Evolutionary conservation across 2,329 filamentous ascomycete genomes (phyloP).

Genomic region (Colletotrichum agaves): DNA sequence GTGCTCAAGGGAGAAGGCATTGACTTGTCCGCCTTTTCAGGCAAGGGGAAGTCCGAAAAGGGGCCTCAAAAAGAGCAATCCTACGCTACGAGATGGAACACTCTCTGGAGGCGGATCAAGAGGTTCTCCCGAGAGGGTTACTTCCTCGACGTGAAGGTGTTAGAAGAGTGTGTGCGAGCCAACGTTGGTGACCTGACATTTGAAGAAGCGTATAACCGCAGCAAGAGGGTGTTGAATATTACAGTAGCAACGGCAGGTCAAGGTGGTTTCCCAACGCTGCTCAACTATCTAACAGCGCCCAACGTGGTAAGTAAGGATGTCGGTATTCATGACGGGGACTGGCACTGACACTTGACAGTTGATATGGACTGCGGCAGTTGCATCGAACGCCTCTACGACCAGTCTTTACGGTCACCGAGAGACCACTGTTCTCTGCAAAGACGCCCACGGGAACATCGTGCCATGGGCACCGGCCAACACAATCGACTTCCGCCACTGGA

Average conservation of each 20-base stretch:
- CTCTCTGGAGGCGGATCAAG: slow-evolving; percentile 71
- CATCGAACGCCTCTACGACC: slow-evolving; percentile 75
- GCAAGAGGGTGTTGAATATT: slow-evolving; percentile 90
- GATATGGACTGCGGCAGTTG: slow-evolving; percentile 82
- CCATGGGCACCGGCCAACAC: slow-evolving; percentile 77
- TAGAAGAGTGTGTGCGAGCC: slow-evolving; percentile 84
- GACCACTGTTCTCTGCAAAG: slow-evolving; percentile 79
- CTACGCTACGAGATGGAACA: slow-evolving; percentile 61
- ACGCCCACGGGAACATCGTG: slow-evolving; percentile 75
- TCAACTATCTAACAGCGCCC: slow-evolving; percentile 93
- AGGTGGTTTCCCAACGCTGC: slow-evolving; percentile 81
- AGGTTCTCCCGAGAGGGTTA: slow-evolving; percentile 82
- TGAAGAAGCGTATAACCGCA: slow-evolving; percentile 88
- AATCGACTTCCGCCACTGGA: slow-evolving; percentile 74
- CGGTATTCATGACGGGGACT: neutral
- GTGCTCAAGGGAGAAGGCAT: slow-evolving; percentile 84
- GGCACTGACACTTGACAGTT: slow-evolving; percentile 54
- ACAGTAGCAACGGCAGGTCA: slow-evolving; percentile 82
- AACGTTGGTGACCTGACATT: slow-evolving; percentile 93
- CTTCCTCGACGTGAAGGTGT: slow-evolving; percentile 81
- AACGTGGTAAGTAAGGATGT: slow-evolving; percentile 77
- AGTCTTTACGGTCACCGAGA: slow-evolving; percentile 73
- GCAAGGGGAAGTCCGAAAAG: slow-evolving; percentile 45
- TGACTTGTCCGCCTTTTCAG: slow-evolving; percentile 79
- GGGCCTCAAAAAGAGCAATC: slow-evolving; percentile 49